Percentiles rank a stretch among this genome's conserved stretches.
Conservation (phyloP, 371 early-diverging fungal species). For the Mortierella sp. region DNA sequence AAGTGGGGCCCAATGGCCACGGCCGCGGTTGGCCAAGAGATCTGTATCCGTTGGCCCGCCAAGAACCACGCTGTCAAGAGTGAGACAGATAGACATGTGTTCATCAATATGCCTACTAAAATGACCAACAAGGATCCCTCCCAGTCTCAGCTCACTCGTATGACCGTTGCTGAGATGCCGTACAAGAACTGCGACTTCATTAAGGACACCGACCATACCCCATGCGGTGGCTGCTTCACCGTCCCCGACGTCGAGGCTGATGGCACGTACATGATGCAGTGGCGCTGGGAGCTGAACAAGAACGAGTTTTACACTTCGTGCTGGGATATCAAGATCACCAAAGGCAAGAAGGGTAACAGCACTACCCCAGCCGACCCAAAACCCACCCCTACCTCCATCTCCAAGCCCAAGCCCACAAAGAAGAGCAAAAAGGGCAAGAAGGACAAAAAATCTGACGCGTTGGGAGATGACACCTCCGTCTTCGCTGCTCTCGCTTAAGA, state of each 20-base stretch:
- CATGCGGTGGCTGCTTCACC: slow-evolving; percentile 47
- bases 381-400: background rate
- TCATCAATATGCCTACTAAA: slow-evolving; percentile 33
- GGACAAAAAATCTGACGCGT: background rate
- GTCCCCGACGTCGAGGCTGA: slow-evolving; percentile 9
- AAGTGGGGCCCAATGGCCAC: slow-evolving; percentile 35
- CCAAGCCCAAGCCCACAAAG: background rate
- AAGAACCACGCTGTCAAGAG: slow-evolving; percentile 44
- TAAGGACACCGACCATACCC: slow-evolving; percentile 24
- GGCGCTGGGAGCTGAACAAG: slow-evolving; percentile 46
- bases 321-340: slow-evolving; percentile 35
- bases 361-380: background rate
- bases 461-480: slow-evolving; percentile 2
- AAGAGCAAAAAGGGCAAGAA: background rate
- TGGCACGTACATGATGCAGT: slow-evolving; percentile 41
- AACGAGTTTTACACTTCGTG: slow-evolving; percentile 47
- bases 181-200: slow-evolving; percentile 38
- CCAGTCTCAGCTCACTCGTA: slow-evolving; percentile 16
- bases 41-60: slow-evolving; percentile 69
- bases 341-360: background rate
- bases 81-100: slow-evolving; percentile 15
- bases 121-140: slow-evolving; percentile 26
- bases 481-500: slow-evolving; percentile 4
- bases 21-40: slow-evolving; percentile 63
- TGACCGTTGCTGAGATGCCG: slow-evolving; percentile 25